These are phyloP conservation scores for Chimonanthus salicifolius DNA, from an alignment of 164 flowering plant species.

Conservation along the genomic window DNA sequence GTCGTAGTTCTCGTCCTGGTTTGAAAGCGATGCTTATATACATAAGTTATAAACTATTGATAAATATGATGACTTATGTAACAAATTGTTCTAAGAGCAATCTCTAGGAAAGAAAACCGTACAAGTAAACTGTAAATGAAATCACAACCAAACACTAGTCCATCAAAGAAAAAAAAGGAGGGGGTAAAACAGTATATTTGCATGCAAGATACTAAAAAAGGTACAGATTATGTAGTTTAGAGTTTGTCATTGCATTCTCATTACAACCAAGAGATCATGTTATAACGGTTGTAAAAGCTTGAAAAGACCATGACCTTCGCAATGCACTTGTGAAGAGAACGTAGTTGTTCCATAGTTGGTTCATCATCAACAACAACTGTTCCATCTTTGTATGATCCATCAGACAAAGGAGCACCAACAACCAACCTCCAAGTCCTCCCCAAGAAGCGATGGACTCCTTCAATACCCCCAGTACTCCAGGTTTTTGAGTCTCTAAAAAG, in stretches of 20 bases:
- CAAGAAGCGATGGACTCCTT: slow-evolving; percentile 91
- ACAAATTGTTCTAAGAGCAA: too few relatives aligned
- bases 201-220: not conserved
- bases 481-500: slow-evolving; percentile 76
- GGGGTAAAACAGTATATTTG: not conserved
- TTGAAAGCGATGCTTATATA: too few relatives aligned
- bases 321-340: slow-evolving; percentile 78
- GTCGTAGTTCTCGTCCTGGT: too few relatives aligned
- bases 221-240: not conserved
- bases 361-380: slow-evolving; percentile 59
- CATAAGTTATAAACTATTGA: too few relatives aligned
- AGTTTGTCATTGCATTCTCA: not conserved
- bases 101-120: too few relatives aligned
- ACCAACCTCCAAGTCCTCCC: slow-evolving; percentile 88
- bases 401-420: slow-evolving; percentile 67
- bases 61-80: too few relatives aligned
- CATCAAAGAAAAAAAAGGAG: not conserved
- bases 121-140: too few relatives aligned
- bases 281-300: not conserved
- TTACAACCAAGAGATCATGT: not conserved
- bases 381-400: slow-evolving; percentile 66
- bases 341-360: slow-evolving; percentile 79
- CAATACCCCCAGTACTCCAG: slow-evolving; percentile 95
- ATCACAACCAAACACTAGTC: too few relatives aligned
- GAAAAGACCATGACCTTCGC: slow-evolving; percentile 48